Base-by-base conservation (phyloP, 1,139 yeast species). In the Geotrichum macrosporum region DNA sequence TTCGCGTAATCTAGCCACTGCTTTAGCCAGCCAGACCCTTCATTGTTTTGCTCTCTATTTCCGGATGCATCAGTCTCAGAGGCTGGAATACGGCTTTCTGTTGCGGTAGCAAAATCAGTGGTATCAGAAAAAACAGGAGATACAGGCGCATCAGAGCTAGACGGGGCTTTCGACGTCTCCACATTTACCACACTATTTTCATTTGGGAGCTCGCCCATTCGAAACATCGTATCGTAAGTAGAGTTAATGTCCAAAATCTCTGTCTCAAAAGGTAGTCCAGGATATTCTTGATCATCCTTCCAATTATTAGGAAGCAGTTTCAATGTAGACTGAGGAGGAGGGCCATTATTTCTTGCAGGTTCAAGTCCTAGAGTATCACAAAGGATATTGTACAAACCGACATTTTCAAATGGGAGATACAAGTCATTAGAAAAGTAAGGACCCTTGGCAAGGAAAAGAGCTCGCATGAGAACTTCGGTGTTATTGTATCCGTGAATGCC, bases 401-500 rank as follows among this genome's bases (percentile, higher is more conserved):
- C 71, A 61, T 87, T 89, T 5, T 72, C 69, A 59, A 89, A 84
- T 2, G 96, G 95, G 51, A 69, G 63, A 22, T 83, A 64, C 47
- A 42, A 50, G 15, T 64, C 60, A 6, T 62, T 63, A 0, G 60
- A 51, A n/a, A 62, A 53, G 21, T 58, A 56, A 1, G 96, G 96
- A 0, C 97, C 97, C 5, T 74, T 65, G 0, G 83, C 95, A 37
- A 86, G 59, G 61, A 89, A 89, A 12, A 85, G 59, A 0, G 95
- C 89, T 48, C 95, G 70, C 95, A 88, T 87, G 50, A 86, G 68
- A 5, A 82, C 73, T 54, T 82, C 88, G 0, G 81, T 74, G 59
- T 82, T 83, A 60, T 84, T 79, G 61, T 85, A 88, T 0, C 96
- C 96, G 62, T 86, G 95, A 0, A 83, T 84, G 3, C 96, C 96